Conservation (phyloP, 805 yeast genomes). For the Metschnikowia santaceciliae region DNA sequence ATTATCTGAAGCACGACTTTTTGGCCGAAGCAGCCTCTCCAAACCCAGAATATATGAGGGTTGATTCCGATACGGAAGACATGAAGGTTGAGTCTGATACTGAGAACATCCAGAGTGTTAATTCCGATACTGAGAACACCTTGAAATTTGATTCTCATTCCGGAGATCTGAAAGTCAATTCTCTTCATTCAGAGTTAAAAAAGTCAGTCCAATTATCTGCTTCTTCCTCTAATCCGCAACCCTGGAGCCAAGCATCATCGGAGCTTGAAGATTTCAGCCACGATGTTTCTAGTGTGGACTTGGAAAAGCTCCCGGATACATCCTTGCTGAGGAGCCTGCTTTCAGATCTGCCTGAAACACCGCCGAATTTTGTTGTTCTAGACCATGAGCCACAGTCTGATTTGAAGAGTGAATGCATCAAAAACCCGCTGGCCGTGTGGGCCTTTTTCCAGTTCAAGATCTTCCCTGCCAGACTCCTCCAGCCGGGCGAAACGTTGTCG, state of each 20-base stretch:
- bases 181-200: background rate
- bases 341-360: background rate
- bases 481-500: constrained; percentile 25
- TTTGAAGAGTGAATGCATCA: constrained; percentile 12
- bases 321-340: background rate
- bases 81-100: background rate
- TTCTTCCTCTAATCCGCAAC: background rate
- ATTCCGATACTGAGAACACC: too few species aligned
- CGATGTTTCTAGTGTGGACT: constrained; percentile 10
- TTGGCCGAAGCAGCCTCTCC: too few species aligned
- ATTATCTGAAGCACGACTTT: background rate
- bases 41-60: too few species aligned
- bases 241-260: constrained; percentile 14
- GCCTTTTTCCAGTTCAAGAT: constrained; percentile 45
- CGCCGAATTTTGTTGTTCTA: background rate
- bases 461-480: constrained; percentile 47
- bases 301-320: constrained; percentile 3
- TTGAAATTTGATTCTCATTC: too few species aligned
- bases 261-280: constrained; percentile 23
- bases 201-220: background rate
- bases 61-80: too few species aligned
- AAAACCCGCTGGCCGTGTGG: constrained; percentile 44
- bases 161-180: too few species aligned
- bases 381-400: constrained; percentile 12
- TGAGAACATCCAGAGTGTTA: background rate